Evolutionary conservation across 768 basidiomycete species (phyloP), one percentile per base, ranked within the genome.

Genomic region (Tubosaeta sp.): DNA sequence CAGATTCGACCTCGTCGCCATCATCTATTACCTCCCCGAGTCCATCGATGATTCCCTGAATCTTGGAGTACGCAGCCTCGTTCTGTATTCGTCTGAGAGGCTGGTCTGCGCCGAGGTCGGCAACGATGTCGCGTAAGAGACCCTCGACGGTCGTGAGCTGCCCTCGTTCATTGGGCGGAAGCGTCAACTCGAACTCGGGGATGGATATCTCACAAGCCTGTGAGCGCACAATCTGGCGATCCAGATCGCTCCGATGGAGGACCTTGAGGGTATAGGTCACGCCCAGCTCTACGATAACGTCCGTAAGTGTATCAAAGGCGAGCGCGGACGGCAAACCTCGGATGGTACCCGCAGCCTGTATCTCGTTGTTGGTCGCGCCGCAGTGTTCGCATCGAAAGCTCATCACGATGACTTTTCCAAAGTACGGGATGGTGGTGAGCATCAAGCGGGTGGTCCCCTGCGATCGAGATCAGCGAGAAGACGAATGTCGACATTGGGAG

Each of bases 81-180:
- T 92, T 84, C 63, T 93, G 85, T 51, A 90, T 80, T 32, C 82
- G 76, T 37, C 97, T 82, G 10, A 97, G 70, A 0, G 92, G 88
- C 63, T 98, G 95, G 54, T 92, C 88, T 52, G 78, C 72, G 54
- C 76, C 76, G 37, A 98, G 79, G 72, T 98, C 95, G 0, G 84
- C 71, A 29, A 89, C 73, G 39, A 93, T 83, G 58, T 95, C 86
- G 26, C 86, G 80, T 31, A 99, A 71, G 57, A 97, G 81, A 34
- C 97, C 95, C 68, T 99, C 97, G 44, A 97, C 81, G 2, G 93
- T 99, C n/a, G 95, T 97, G 12, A 99, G 81, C 64, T 97, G 93
- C 10, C 95, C 95, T 14, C 91, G 83, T 10, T 84, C 82, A 1
- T 64, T 64, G 6, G 89, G 76, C 0, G 97, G 97, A 29, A 99